Evolutionary conservation across 768 basidiomycete genomes (phyloP).

Genomic region (Hemileccinum impolitum): DNA sequence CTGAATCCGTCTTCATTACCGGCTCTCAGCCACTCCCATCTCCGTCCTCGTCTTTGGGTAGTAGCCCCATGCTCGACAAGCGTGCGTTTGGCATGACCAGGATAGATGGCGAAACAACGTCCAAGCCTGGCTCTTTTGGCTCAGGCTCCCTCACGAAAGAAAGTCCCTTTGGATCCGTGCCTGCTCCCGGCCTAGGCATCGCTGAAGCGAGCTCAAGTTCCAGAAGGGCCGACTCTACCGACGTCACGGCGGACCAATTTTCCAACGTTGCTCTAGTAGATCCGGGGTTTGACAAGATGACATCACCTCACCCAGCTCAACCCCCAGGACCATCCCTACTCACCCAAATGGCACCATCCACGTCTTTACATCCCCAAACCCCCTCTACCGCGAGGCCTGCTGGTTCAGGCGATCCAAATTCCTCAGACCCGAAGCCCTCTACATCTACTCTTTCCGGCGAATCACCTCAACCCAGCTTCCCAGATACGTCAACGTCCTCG

Average conservation of each 20-base stretch:
- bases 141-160: conserved; percentile 26
- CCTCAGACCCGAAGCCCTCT: conserved; percentile 23
- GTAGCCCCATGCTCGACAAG: conserved; percentile 77
- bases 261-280: conserved; percentile 47
- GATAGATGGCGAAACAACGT: conserved; percentile 55
- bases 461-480: conserved; percentile 27
- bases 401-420: conserved; percentile 16
- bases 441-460: conserved; percentile 28
- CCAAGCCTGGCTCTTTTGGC: conserved; percentile 33
- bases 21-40: conserved; percentile 92
- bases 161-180: conserved; percentile 15
- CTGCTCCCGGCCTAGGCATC: conserved; percentile 3
- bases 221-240: conserved; percentile 36
- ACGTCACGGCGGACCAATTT: conserved; percentile 49
- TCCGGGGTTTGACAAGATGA: conserved; percentile 37
- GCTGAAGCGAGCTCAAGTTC: conserved; percentile 12
- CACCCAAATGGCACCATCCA: conserved; percentile 59
- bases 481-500: conserved; percentile 24
- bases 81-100: conserved; percentile 92
- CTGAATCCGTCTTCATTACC: conserved; percentile 81
- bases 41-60: conserved; percentile 67
- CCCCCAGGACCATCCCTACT: conserved; percentile 66
- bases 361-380: conserved; percentile 26
- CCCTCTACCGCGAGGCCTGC: conserved; percentile 21
- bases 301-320: conserved; percentile 33